Base-by-base conservation (phyloP, 179 eudicot species). In the Spinacia oleracea region DNA sequence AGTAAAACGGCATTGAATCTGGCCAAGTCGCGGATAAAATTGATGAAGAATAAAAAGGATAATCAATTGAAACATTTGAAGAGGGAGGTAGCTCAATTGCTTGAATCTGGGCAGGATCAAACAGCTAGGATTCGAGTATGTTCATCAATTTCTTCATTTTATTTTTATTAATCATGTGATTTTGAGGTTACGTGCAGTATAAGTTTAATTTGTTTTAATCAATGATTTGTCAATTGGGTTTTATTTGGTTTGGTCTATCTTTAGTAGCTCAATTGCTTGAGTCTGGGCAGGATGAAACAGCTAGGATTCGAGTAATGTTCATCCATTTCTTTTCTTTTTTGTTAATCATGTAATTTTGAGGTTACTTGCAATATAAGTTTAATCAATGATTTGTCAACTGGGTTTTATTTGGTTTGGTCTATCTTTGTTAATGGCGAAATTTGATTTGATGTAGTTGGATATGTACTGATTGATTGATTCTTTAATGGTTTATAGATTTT, bases 1-100 rank as follows among this genome's bases (percentile, higher is more conserved):
- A 96, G 99, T 85, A 96, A 96, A 81, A 91, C 90, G 74, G 84
- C 99, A 58, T 83, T 96, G 87, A 93, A 89, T 89, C 83, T 96
- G 59, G 99, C 92, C 8, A 78, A 84, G 29, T 89, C 99, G 23
- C 83, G 99, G 76, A 73, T 91, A 60, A 93, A 96, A 85, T 79
- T 96, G 38, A 56, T 93, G 91, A 96, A 86, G 91, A 96, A 96
- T 81, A 93, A 89, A 87, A 96, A 93, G 82, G 98, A 85, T 25
- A 86, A 69, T 18, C 97, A 89, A 79, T 50, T 96, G 80, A 92
- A 79, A 75, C 96, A 91, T 79, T 75, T 90, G 84, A 93, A 80
- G 87, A 86, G 86, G 75, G 99, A 93, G 72, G 53, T 96, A 32
- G 98, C 97, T 56, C 93, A 89, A 80, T 83, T 96, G 89, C 92